A percentile compares a stretch with the other conserved stretches of the same genome.
phyloP scores from a whole-genome alignment of 2,329 filamentous ascomycete species.

The Cylindrodendrum hubeiense region DNA sequence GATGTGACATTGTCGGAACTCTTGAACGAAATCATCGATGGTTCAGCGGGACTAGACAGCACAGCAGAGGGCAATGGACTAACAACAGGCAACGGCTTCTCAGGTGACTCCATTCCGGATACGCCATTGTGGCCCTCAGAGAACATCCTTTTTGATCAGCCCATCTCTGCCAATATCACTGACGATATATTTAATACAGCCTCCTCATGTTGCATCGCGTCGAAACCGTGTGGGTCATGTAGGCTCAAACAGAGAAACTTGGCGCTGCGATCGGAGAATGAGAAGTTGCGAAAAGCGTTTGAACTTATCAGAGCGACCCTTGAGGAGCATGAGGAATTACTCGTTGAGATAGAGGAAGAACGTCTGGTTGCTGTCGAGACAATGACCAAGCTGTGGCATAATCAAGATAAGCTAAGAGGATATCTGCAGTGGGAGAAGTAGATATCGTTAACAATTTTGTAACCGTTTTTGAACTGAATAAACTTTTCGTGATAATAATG shows the following conservation, averaged over 20 bases:
- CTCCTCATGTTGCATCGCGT: neutral
- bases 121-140: neutral
- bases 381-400: neutral
- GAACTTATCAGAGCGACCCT: neutral
- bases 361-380: neutral
- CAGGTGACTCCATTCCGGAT: neutral
- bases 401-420: neutral
- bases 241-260: neutral
- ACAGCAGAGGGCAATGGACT: no score
- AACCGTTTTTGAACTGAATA: neutral
- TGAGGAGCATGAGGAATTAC: neutral
- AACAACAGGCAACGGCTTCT: neutral
- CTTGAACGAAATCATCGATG: neutral
- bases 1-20: neutral
- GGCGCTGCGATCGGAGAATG: neutral
- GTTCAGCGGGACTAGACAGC: no score
- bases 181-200: neutral
- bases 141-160: neutral
- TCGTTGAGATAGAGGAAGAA: neutral
- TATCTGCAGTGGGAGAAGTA: neutral
- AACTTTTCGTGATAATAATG: no score
- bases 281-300: neutral
- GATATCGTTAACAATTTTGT: no score
- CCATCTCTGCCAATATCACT: neutral
- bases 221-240: neutral